These are phyloP conservation scores for Ambrosia artemisiifolia DNA, from an alignment of 129 eudicot genomes.

Conservation along the genomic window DNA sequence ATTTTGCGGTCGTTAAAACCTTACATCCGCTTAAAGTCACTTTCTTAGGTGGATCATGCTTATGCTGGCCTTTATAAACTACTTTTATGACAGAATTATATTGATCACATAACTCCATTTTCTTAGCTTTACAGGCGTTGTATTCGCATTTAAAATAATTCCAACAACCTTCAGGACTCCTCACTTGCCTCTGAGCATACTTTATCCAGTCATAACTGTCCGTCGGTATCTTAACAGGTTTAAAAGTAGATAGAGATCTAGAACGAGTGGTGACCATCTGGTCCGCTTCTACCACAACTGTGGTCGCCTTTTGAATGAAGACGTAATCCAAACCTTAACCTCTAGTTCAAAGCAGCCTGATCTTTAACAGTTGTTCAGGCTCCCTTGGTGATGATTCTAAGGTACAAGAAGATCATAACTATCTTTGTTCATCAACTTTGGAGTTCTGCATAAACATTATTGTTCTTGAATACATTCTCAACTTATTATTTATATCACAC, in stretches of 20 bases:
- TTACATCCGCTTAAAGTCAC: slow-evolving; percentile 32
- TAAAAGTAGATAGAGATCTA: slow-evolving; percentile 18
- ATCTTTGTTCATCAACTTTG: background rate
- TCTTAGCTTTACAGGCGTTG: slow-evolving; percentile 60
- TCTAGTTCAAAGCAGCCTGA: slow-evolving; percentile 28
- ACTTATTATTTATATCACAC: no score
- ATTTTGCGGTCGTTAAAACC: slow-evolving; percentile 32
- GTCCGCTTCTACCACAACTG: slow-evolving; percentile 1
- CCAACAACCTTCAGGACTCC: slow-evolving; percentile 66
- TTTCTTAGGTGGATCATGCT: slow-evolving; percentile 71
- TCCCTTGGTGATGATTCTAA: slow-evolving; percentile 49
- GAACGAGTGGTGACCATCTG: background rate
- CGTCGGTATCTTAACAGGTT: slow-evolving; percentile 32
- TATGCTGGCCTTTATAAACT: slow-evolving; percentile 64
- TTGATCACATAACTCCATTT: slow-evolving; percentile 58
- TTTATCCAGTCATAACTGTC: slow-evolving; percentile 80
- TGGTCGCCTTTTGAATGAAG: background rate
- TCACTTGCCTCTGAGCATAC: slow-evolving; percentile 77
- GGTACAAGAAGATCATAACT: background rate
- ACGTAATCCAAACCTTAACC: no score
- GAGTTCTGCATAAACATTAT: background rate
- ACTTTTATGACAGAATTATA: slow-evolving; percentile 37
- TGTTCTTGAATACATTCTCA: background rate
- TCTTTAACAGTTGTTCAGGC: slow-evolving; percentile 43
- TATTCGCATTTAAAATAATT: slow-evolving; percentile 74